These are phyloP conservation scores for Neoboletus magnificus DNA, from an alignment of 768 basidiomycete species.

Conservation along the genomic window DNA sequence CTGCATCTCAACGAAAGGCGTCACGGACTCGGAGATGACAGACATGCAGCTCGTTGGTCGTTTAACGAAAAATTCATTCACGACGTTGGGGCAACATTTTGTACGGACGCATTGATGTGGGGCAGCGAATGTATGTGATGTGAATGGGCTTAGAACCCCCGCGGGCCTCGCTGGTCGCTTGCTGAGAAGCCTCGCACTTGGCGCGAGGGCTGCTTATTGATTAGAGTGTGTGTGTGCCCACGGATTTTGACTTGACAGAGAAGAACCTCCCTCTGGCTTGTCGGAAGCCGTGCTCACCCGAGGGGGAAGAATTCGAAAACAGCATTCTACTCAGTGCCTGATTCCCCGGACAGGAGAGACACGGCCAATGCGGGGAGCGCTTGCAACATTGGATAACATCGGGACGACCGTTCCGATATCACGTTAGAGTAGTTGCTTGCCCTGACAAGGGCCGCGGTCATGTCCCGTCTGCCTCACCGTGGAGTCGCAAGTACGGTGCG, in stretches of 20 bases:
- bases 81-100: neutral
- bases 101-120: slow-evolving; percentile 2
- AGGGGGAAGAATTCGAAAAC: neutral
- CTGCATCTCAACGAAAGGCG: neutral
- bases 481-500: slow-evolving; percentile 4
- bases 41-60: neutral
- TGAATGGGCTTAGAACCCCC: slow-evolving; percentile 5
- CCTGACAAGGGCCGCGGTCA: neutral
- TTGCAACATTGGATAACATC: neutral
- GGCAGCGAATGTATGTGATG: slow-evolving; percentile 3
- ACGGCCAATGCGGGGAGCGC: neutral
- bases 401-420: slow-evolving; percentile 14
- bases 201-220: slow-evolving; percentile 12
- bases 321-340: slow-evolving; percentile 6
- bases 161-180: slow-evolving; percentile 19
- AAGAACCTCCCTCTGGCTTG: slow-evolving; percentile 4
- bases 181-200: slow-evolving; percentile 17
- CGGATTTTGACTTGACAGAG: slow-evolving; percentile 11
- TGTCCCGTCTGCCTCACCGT: slow-evolving; percentile 12
- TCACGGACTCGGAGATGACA: slow-evolving; percentile 2
- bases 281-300: slow-evolving; percentile 14
- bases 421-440: neutral
- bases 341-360: slow-evolving; percentile 22
- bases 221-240: slow-evolving; percentile 12
- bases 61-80: neutral